Evolutionary conservation across 805 yeast species (phyloP).

Genomic region (Candida sakaeoensis): DNA sequence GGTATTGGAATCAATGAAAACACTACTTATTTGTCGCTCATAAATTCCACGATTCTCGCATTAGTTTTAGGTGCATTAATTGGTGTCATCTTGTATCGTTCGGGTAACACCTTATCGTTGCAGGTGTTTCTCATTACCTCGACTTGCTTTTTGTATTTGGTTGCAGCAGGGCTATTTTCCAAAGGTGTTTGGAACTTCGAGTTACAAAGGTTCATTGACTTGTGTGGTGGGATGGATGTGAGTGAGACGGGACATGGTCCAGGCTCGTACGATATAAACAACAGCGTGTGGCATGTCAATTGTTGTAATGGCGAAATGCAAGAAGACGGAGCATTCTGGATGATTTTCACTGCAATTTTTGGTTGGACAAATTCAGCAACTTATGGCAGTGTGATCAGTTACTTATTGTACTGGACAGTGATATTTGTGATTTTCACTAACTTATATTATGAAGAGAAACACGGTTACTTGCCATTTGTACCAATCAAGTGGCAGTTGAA

Average conservation of each 20-base stretch:
- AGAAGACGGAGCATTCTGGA: slow-evolving; percentile 43
- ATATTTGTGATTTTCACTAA: slow-evolving; percentile 28
- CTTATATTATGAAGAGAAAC: slow-evolving; percentile 33
- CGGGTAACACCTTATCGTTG: slow-evolving; percentile 40
- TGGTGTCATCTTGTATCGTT: slow-evolving; percentile 34
- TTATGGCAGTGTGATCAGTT: slow-evolving; percentile 38
- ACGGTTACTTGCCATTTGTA: slow-evolving; percentile 35
- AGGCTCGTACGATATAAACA: slow-evolving; percentile 40
- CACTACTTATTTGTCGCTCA: slow-evolving; percentile 28
- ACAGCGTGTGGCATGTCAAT: slow-evolving; percentile 44
- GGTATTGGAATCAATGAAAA: slow-evolving; percentile 39
- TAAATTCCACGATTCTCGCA: slow-evolving; percentile 27
- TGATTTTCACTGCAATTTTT: slow-evolving; percentile 42
- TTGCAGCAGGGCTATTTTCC: slow-evolving; percentile 43
- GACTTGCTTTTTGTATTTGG: slow-evolving; percentile 40
- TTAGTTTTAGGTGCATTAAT: slow-evolving; percentile 27
- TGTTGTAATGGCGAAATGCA: slow-evolving; percentile 42
- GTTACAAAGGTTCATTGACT: slow-evolving; percentile 33
- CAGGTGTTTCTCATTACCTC: slow-evolving; percentile 38
- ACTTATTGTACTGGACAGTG: slow-evolving; percentile 35
- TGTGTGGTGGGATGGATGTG: slow-evolving; percentile 40
- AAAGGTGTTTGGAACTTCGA: slow-evolving; percentile 45
- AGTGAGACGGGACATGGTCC: slow-evolving; percentile 46
- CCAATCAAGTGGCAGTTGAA: slow-evolving; percentile 38
- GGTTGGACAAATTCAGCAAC: slow-evolving; percentile 49